A percentile compares a stretch with the other conserved stretches of the same genome.
These are phyloP conservation scores for Kokia cookei DNA, from an alignment of 441 rosid species.

Conservation along the genomic window DNA sequence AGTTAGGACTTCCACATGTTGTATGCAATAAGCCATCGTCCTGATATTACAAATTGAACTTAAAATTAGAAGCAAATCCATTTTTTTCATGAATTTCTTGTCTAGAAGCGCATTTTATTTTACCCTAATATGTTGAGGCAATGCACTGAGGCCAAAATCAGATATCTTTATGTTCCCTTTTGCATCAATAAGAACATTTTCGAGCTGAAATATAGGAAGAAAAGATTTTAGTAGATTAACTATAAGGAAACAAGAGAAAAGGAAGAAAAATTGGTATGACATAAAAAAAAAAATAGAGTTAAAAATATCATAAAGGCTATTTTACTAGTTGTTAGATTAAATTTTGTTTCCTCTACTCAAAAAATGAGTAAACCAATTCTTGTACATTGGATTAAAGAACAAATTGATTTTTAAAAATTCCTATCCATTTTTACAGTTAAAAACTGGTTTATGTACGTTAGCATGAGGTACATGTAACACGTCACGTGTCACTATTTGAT, in stretches of 20 bases:
- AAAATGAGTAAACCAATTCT: too few species aligned
- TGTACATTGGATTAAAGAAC: too few species aligned
- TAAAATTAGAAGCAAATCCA: background rate
- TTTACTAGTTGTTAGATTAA: too few species aligned
- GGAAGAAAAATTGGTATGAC: background rate
- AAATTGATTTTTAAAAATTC: too few species aligned
- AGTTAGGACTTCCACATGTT: constrained; percentile 94
- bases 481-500: too few species aligned
- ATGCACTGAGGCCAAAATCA: constrained; percentile 95
- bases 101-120: constrained; percentile 9
- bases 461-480: too few species aligned
- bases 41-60: constrained; percentile 24
- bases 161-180: constrained; percentile 82
- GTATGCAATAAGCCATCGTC: constrained; percentile 90
- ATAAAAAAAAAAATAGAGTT: background rate
- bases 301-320: too few species aligned
- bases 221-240: background rate
- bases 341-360: too few species aligned
- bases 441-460: too few species aligned
- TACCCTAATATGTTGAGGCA: constrained; percentile 91
- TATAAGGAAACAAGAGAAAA: background rate
- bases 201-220: constrained; percentile 46
- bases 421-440: too few species aligned
- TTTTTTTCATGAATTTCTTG: background rate
- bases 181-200: constrained; percentile 80